These are phyloP conservation scores for Cinnamomum micranthum DNA, from an alignment of 164 flowering plant genomes.

Conservation along the genomic window DNA sequence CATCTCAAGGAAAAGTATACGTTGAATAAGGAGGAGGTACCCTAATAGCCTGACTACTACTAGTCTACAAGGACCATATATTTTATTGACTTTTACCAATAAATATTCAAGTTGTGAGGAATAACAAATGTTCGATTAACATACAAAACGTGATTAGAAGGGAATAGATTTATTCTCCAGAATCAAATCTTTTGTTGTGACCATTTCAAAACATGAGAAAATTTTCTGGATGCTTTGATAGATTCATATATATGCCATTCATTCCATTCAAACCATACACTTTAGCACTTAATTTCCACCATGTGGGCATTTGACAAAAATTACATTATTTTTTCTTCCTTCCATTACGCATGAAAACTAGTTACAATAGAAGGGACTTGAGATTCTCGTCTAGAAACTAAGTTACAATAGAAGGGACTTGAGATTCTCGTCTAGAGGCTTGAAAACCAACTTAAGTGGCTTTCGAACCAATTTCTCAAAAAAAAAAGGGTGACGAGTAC, in stretches of 20 bases:
- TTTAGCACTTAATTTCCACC: background rate
- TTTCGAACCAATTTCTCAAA: constrained; percentile 2
- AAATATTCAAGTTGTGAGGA: background rate
- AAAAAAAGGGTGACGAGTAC: background rate
- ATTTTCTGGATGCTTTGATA: background rate
- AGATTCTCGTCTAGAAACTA: constrained; percentile 3
- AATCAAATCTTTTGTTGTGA: background rate
- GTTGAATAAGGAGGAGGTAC: background rate
- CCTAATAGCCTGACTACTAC: background rate
- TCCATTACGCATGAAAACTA: constrained; percentile 5
- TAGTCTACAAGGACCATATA: no score
- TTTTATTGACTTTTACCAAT: background rate
- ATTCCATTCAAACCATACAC: constrained; percentile 1
- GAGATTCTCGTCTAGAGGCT: constrained; percentile 3
- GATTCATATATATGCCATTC: background rate
- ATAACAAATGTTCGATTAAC: background rate
- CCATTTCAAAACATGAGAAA: background rate
- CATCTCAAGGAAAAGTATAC: background rate
- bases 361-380: background rate
- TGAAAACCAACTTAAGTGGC: constrained; percentile 5
- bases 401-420: constrained; percentile 2
- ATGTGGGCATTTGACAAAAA: constrained; percentile 4
- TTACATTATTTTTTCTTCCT: background rate
- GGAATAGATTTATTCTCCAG: constrained; percentile 4
- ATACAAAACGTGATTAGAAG: background rate